phyloP scores from a whole-genome alignment of 176 grass and related monocot species.

The Avena sativa region DNA sequence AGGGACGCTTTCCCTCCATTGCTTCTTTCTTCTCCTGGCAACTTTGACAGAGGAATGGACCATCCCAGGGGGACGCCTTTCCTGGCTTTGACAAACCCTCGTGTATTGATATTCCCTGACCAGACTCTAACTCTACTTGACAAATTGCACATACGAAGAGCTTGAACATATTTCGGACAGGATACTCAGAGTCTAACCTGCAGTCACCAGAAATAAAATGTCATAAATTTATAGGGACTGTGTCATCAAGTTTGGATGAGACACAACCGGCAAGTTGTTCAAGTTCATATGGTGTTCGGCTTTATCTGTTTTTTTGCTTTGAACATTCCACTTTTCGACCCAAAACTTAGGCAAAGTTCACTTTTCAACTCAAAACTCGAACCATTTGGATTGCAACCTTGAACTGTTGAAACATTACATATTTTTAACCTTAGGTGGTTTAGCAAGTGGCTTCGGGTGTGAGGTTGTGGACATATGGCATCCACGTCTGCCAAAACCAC shows the following conservation, averaged over 20 bases:
- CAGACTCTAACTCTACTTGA: conserved; percentile 75
- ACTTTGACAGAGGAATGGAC: conserved; percentile 87
- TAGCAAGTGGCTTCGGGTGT: background rate
- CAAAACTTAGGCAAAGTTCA: background rate
- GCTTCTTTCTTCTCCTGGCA: conserved; percentile 96
- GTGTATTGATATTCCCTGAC: conserved; percentile 90
- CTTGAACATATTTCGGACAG: conserved; percentile 93
- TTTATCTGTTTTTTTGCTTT: background rate
- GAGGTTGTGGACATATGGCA: background rate
- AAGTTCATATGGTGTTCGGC: conserved; percentile 13
- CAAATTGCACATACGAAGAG: conserved; percentile 93
- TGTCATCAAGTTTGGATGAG: conserved; percentile 34
- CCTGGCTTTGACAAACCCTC: conserved; percentile 52
- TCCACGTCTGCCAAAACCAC: background rate
- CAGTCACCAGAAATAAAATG: conserved; percentile 41
- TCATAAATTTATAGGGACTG: background rate
- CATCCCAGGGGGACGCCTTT: conserved; percentile 75
- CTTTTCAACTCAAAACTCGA: background rate
- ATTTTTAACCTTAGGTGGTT: background rate
- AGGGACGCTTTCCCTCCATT: conserved; percentile 86
- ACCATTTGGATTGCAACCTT: background rate
- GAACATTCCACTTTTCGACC: background rate
- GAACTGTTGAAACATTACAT: background rate
- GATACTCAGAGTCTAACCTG: conserved; percentile 87
- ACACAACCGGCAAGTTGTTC: conserved; percentile 6